Evolutionary conservation across 2,329 filamentous ascomycete species (phyloP).

Genomic region (Simplicillium sp.): DNA sequence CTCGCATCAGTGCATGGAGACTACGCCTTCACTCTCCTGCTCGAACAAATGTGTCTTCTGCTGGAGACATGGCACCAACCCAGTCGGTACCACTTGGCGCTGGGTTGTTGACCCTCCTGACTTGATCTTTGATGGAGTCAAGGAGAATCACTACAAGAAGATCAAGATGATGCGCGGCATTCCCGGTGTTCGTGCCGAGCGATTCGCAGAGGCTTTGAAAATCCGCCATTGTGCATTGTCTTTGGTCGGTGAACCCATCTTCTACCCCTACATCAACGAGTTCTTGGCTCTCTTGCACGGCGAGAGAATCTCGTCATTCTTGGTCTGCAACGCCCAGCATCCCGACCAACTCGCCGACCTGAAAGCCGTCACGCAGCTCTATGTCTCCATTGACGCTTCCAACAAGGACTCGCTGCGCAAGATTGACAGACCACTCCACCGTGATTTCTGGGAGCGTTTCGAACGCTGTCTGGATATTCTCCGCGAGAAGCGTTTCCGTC

Average conservation of each 20-base stretch:
- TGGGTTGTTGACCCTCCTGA: conserved; percentile 92
- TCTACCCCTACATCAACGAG: conserved; percentile 95
- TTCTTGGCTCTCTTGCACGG: conserved; percentile 75
- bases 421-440: conserved; percentile 85
- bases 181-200: conserved; percentile 82
- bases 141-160: conserved; percentile 88
- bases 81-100: conserved; percentile 91
- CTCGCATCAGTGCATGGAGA: conserved; percentile 97
- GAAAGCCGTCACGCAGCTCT: conserved; percentile 84
- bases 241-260: conserved; percentile 95
- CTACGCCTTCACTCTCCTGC: conserved; percentile 88
- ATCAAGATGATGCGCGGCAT: conserved; percentile 96
- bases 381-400: conserved; percentile 91
- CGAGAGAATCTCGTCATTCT: conserved; percentile 84
- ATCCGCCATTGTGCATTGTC: conserved; percentile 90
- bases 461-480: conserved; percentile 84
- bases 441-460: conserved; percentile 97
- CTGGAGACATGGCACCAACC: conserved; percentile 96
- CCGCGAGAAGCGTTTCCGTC: conserved; percentile 69
- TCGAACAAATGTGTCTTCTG: conserved; percentile 99
- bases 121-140: conserved; percentile 82
- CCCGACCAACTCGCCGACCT: conserved; percentile 80
- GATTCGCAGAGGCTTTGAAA: conserved; percentile 85
- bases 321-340: conserved; percentile 96
- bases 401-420: conserved; percentile 79